These are phyloP conservation scores for Daldinia childiae DNA, from an alignment of 495 filamentous ascomycete genomes.

Conservation along the genomic window DNA sequence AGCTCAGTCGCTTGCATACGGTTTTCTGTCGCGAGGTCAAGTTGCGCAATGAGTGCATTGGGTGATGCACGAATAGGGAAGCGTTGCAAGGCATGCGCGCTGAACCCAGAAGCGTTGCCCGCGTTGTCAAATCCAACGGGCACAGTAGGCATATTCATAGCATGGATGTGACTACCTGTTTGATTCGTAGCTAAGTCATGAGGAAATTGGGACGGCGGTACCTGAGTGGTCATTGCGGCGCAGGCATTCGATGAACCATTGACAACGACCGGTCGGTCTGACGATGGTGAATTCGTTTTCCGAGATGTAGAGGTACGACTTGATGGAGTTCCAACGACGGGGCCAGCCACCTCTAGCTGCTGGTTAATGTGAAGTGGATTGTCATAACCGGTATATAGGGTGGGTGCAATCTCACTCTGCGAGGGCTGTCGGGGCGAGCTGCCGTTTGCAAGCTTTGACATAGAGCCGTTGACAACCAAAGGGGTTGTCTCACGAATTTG, in stretches of 20 bases:
- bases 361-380: constrained; percentile 56
- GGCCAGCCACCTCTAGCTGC: constrained; percentile 33
- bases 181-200: constrained; percentile 27
- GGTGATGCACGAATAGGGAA: constrained; percentile 49
- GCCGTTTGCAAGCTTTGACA: constrained; percentile 39
- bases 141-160: constrained; percentile 17
- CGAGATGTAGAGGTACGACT: constrained; percentile 25
- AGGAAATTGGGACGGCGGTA: constrained; percentile 29
- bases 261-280: constrained; percentile 58
- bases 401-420: constrained; percentile 37
- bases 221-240: constrained; percentile 8
- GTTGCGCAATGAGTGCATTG: constrained; percentile 53
- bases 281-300: constrained; percentile 43
- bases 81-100: constrained; percentile 42
- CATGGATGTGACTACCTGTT: constrained; percentile 24
- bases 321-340: constrained; percentile 36
- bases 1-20: constrained; percentile 48
- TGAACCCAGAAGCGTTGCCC: constrained; percentile 4
- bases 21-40: constrained; percentile 57
- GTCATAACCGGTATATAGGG: constrained; percentile 47
- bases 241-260: constrained; percentile 55
- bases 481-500: constrained; percentile 49
- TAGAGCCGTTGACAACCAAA: constrained; percentile 59
- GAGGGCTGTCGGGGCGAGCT: constrained; percentile 40
- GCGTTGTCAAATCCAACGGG: constrained; percentile 21